phyloP scores from a whole-genome alignment of 495 filamentous ascomycete species.

The Penicillium macrosclerotiorum region DNA sequence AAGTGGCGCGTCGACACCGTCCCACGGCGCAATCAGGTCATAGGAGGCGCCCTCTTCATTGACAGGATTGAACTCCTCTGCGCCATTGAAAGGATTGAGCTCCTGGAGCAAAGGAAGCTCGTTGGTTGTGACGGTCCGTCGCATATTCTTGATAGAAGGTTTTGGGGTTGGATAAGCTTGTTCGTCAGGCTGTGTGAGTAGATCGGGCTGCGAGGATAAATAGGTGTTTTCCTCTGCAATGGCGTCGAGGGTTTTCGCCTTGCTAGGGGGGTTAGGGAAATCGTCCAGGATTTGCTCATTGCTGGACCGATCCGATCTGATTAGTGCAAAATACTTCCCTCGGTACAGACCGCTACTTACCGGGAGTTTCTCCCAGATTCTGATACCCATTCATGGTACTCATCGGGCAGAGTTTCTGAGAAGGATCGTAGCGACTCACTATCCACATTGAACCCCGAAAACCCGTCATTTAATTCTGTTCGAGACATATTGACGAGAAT shows the following conservation, averaged over 20 bases:
- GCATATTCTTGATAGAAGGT: constrained; percentile 24
- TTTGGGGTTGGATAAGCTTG: constrained; percentile 17
- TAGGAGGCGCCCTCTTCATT: constrained; percentile 29
- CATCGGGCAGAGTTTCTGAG: constrained; percentile 18
- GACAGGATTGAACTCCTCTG: constrained; percentile 28
- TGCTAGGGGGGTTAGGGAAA: constrained; percentile 22
- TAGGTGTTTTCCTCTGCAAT: constrained; percentile 21
- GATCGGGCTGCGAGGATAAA: too few relatives aligned
- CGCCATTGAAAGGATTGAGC: constrained; percentile 21
- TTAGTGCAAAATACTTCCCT: not conserved
- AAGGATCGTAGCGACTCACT: constrained; percentile 24
- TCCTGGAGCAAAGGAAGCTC: constrained; percentile 28
- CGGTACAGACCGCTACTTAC: constrained; percentile 5
- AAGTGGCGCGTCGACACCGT: constrained; percentile 25
- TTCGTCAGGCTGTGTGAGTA: too few relatives aligned
- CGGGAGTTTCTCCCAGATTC: constrained; percentile 22
- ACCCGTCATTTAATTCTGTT: constrained; percentile 15
- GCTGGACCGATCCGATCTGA: constrained; percentile 6
- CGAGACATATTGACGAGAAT: constrained; percentile 11
- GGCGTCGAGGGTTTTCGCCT: constrained; percentile 13
- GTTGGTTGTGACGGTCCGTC: constrained; percentile 18
- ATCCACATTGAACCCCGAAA: constrained; percentile 14
- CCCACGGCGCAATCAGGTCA: constrained; percentile 30
- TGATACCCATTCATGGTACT: constrained; percentile 27
- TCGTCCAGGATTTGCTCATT: constrained; percentile 24